Evolutionary conservation across 768 basidiomycete species (phyloP).

Genomic region (Podaxis pistillaris): DNA sequence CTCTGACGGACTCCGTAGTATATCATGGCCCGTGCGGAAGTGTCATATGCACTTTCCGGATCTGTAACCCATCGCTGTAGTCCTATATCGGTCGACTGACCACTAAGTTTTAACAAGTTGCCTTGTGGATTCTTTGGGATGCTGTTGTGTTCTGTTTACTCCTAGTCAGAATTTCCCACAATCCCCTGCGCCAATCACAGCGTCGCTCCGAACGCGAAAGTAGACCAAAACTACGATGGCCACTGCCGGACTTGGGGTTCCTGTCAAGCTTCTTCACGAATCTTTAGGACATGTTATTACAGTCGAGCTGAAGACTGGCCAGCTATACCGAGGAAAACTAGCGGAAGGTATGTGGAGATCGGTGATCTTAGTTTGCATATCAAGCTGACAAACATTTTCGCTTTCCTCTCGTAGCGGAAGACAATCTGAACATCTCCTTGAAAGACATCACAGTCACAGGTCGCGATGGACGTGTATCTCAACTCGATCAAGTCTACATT

Average conservation of each 20-base stretch:
- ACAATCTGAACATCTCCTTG: slow-evolving; percentile 95
- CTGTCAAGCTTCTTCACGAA: slow-evolving; percentile 96
- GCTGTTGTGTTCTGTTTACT: slow-evolving; percentile 1
- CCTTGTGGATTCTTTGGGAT: not conserved
- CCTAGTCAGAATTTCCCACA: not conserved
- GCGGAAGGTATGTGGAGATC: slow-evolving; percentile 74
- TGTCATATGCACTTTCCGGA: not conserved
- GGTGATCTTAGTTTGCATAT: slow-evolving; percentile 3
- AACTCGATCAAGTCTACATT: slow-evolving; percentile 98
- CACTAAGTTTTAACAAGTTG: too few relatives aligned
- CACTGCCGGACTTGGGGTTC: slow-evolving; percentile 80
- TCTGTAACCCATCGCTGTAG: not conserved
- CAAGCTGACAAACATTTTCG: not conserved
- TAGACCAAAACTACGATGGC: slow-evolving; percentile 36
- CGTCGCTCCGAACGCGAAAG: not conserved
- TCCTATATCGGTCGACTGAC: too few relatives aligned
- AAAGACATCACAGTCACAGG: slow-evolving; percentile 97
- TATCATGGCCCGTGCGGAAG: not conserved
- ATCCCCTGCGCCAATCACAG: not conserved
- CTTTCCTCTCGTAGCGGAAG: slow-evolving; percentile 71
- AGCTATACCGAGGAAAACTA: slow-evolving; percentile 95
- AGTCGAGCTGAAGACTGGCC: slow-evolving; percentile 97
- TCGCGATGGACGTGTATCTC: slow-evolving; percentile 96
- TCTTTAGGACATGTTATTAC: slow-evolving; percentile 95
- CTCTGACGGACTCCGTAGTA: not conserved